phyloP scores from a whole-genome alignment of 1,284 basidiomycete species.

The Ustilago cynodontis region DNA sequence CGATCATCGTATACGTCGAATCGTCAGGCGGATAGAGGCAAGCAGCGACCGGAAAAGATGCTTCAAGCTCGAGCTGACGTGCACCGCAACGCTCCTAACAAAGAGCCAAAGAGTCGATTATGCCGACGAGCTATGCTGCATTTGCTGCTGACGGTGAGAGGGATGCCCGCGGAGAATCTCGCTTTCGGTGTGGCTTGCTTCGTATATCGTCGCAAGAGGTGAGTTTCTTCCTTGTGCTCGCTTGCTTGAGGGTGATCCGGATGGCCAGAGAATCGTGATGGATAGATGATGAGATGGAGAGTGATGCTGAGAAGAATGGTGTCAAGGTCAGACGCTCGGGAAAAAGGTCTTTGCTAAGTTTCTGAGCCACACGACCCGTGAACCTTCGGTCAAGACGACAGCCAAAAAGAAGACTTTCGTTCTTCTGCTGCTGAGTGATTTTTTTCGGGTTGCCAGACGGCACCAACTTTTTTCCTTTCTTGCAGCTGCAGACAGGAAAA shows the following conservation, averaged over 20 bases:
- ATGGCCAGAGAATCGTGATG: background rate
- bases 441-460: background rate
- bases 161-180: background rate
- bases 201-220: background rate
- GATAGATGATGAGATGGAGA: background rate
- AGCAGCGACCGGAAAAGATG: background rate
- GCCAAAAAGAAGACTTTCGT: background rate
- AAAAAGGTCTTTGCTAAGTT: slow-evolving; percentile 8
- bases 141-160: background rate
- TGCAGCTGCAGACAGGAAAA: background rate
- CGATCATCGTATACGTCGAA: slow-evolving; percentile 21
- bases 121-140: background rate
- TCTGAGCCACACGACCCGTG: slow-evolving; percentile 11
- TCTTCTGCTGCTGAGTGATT: background rate
- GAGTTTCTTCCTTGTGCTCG: background rate
- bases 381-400: background rate
- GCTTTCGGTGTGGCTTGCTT: background rate
- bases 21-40: background rate
- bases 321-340: background rate
- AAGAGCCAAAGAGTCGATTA: slow-evolving; percentile 6
- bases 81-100: background rate
- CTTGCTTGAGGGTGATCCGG: background rate
- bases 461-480: background rate
- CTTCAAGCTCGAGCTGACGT: background rate
- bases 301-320: slow-evolving; percentile 1